Evolutionary conservation across 805 yeast species (phyloP), one percentile per base, ranked within the genome.

Genomic region (Sungouiozyma intestinalis): DNA sequence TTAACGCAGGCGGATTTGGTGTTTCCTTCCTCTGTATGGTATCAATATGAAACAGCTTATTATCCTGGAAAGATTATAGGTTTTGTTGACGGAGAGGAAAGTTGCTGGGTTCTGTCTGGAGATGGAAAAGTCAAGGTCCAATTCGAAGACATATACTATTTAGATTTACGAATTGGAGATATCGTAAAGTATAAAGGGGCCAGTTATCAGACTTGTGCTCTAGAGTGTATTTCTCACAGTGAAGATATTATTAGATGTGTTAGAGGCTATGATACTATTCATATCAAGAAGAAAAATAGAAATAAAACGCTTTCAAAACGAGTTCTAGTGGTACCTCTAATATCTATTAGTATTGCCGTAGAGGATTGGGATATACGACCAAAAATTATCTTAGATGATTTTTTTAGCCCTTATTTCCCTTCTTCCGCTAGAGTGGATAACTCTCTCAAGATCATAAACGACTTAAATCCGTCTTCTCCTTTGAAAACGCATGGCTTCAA

Each of bases 121-220:
- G 40, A 49, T 3, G 57, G 54, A 3, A 34, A 45, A 38, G 41
- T 50, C 3, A 24, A 39, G 13, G 47, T 47, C 1, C 53, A 51
- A 24, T 44, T 44, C 16, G 55, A 52, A n/a, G 50, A 68, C 53
- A 36, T 75, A 62, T 51, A 58, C 69, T 33, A 65, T 54, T 58
- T 80, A 17, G 83, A 76, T 53, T 57, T 81, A 2, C 56, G 75
- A 34, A 58, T 79, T 15, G 85, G 84, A 2, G 86, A 81, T 48
- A 51, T 44, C 1, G 67, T 81, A 1, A 57, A 62, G 13, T 20
- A 27, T n/a, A n/a, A 34, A 33, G 60, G 63, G 15, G 52, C 56
- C 6, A 54, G 54, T 5, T 75, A 67, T 49, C 41, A 46, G 4
- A 74, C 80, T 2, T 65, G 71, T 1, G 83, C 79, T 0, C 54